phyloP scores from a whole-genome alignment of 345 rosid species.

The Gossypium rotundifolium region DNA sequence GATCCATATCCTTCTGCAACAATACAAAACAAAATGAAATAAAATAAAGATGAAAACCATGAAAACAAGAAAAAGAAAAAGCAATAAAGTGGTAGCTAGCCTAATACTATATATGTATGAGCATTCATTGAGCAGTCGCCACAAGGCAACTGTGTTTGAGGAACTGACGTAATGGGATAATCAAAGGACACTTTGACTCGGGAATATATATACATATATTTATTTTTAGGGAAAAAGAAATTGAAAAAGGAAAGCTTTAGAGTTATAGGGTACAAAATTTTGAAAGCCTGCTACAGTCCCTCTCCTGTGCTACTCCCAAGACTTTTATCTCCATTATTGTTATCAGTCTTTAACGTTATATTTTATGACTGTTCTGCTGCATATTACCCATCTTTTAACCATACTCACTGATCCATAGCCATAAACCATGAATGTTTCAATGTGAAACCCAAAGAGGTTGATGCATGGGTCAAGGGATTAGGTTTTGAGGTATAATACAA shows the following conservation, averaged over 20 bases:
- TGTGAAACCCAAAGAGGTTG: slow-evolving; percentile 19
- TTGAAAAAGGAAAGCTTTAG: slow-evolving; percentile 9
- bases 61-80: not conserved
- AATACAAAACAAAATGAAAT: not conserved
- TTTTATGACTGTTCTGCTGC: not conserved
- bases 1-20: slow-evolving; percentile 56
- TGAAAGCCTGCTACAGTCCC: slow-evolving; percentile 14
- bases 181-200: slow-evolving; percentile 40
- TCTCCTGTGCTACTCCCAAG: too few species aligned
- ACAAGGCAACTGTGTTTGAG: not conserved
- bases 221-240: slow-evolving; percentile 15
- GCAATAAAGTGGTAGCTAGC: not conserved
- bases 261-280: slow-evolving; percentile 16
- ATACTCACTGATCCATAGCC: slow-evolving; percentile 1
- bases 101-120: not conserved
- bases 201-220: slow-evolving; percentile 35
- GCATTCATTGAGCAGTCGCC: not conserved
- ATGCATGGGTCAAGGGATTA: slow-evolving; percentile 24
- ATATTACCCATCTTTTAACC: slow-evolving; percentile 8
- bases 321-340: too few species aligned
- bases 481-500: slow-evolving; percentile 14
- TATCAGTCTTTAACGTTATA: too few species aligned
- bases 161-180: slow-evolving; percentile 10
- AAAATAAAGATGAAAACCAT: not conserved
- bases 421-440: slow-evolving; percentile 3